A percentile compares a stretch with the other conserved stretches of the same genome.
Conservation (phyloP, 2,329 filamentous ascomycete species). For the Venturia aucupariae region DNA sequence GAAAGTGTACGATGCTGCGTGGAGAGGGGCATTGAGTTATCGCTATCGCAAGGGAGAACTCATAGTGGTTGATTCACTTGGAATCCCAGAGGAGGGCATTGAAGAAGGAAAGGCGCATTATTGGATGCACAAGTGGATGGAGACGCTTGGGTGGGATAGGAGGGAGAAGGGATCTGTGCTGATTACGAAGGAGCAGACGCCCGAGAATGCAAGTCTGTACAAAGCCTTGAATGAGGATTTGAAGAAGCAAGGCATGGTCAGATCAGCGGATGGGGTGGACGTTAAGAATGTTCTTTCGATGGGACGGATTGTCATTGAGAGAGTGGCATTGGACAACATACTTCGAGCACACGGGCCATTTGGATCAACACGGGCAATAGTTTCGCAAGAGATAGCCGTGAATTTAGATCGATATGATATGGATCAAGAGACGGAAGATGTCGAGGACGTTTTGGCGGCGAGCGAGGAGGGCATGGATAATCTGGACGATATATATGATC, state of each 20-base stretch:
- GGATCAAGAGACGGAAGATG: conserved; percentile 1
- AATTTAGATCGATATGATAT: background rate
- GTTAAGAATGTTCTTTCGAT: conserved; percentile 89
- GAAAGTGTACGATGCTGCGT: conserved; percentile 93
- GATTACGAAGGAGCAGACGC: conserved; percentile 55
- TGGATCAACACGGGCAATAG: background rate
- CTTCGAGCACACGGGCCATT: conserved; percentile 49
- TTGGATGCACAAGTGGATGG: conserved; percentile 27
- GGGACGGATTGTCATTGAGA: conserved; percentile 79
- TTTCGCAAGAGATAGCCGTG: background rate
- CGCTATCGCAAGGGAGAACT: conserved; percentile 81
- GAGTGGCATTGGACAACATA: conserved; percentile 65
- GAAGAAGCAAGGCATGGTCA: conserved; percentile 50
- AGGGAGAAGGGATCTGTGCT: conserved; percentile 3
- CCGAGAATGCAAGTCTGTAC: conserved; percentile 47
- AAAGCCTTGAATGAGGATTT: conserved; percentile 40
- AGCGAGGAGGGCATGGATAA: background rate
- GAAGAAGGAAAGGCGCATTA: conserved; percentile 16
- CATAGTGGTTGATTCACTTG: conserved; percentile 64
- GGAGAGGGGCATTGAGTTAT: conserved; percentile 88
- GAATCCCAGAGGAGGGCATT: conserved; percentile 25
- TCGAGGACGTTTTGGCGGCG: background rate
- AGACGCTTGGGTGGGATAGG: conserved; percentile 34
- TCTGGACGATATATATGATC: background rate
- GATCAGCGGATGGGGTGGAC: conserved; percentile 72